These are phyloP conservation scores for Trichosporon coremiiforme DNA, from an alignment of 1,284 basidiomycete species.

Conservation along the genomic window DNA sequence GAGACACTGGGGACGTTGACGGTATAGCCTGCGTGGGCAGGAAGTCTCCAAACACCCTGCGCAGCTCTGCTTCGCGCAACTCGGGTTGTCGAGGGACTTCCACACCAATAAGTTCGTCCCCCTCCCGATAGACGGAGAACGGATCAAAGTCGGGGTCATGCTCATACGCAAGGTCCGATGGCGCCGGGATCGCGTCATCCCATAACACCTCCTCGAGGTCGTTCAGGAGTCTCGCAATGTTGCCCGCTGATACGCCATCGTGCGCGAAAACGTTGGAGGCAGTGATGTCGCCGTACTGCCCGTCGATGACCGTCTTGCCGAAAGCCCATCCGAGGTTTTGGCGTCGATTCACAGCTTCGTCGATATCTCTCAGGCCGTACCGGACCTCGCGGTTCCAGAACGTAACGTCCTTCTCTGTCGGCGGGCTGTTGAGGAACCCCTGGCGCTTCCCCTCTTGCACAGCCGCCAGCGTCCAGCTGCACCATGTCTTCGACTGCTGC, in stretches of 20 bases:
- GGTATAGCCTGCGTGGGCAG: neutral
- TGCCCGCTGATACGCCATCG: slow-evolving; percentile 37
- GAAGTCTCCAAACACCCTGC: slow-evolving; percentile 26
- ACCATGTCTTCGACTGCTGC: slow-evolving; percentile 35
- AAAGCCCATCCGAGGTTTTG: slow-evolving; percentile 50
- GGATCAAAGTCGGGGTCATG: slow-evolving; percentile 50
- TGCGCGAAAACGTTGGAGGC: slow-evolving; percentile 38
- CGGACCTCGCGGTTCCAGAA: slow-evolving; percentile 49
- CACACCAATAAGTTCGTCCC: slow-evolving; percentile 34
- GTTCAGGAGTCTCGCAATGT: slow-evolving; percentile 47
- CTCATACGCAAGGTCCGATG: slow-evolving; percentile 49
- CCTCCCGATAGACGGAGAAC: slow-evolving; percentile 37
- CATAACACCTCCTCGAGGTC: slow-evolving; percentile 53
- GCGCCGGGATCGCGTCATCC: slow-evolving; percentile 51
- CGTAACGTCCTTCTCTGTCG: slow-evolving; percentile 34
- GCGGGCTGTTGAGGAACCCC: slow-evolving; percentile 38
- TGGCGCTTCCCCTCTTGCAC: slow-evolving; percentile 42
- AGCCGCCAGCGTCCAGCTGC: slow-evolving; percentile 44
- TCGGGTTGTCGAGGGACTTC: slow-evolving; percentile 16
- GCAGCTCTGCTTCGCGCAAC: slow-evolving; percentile 28
- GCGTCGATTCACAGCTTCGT: slow-evolving; percentile 50
- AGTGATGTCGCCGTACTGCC: slow-evolving; percentile 42
- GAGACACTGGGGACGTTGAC: neutral
- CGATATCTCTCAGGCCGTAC: slow-evolving; percentile 45
- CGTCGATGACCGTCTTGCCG: slow-evolving; percentile 37